Conservation (phyloP, 2,329 filamentous ascomycete genomes). For the Didymella arachidicola region DNA sequence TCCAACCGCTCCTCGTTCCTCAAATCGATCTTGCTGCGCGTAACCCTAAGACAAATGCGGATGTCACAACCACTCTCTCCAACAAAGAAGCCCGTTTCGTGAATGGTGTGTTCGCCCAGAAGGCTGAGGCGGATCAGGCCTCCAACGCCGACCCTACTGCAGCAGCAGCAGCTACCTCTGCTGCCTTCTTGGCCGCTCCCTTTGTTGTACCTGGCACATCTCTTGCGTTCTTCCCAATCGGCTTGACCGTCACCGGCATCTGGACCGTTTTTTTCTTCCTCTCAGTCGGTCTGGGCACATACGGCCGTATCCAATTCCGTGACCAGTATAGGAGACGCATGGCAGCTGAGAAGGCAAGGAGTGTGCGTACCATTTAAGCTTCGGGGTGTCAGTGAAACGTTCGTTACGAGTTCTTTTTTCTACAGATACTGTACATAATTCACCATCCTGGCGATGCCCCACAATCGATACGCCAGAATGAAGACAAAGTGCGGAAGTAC, state of each 20-base stretch:
- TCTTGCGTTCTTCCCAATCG: slow-evolving; percentile 74
- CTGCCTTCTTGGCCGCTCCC: slow-evolving; percentile 54
- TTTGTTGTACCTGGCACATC: slow-evolving; percentile 75
- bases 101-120: slow-evolving; percentile 71
- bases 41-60: slow-evolving; percentile 56
- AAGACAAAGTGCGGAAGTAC: not conserved
- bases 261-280: slow-evolving; percentile 67
- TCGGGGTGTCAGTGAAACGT: not conserved
- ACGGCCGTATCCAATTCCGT: slow-evolving; percentile 70
- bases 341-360: slow-evolving; percentile 49
- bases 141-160: slow-evolving; percentile 57
- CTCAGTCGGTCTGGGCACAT: slow-evolving; percentile 68
- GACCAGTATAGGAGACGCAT: slow-evolving; percentile 67
- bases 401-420: slow-evolving; percentile 13
- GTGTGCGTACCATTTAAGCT: slow-evolving; percentile 48
- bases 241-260: slow-evolving; percentile 69
- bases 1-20: slow-evolving; percentile 72
- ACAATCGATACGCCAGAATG: not conserved
- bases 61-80: slow-evolving; percentile 70
- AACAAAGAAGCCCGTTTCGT: slow-evolving; percentile 76
- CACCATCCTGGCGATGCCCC: slow-evolving; percentile 21
- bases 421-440: slow-evolving; percentile 33
- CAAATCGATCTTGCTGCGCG: slow-evolving; percentile 70
- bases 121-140: slow-evolving; percentile 56
- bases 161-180: slow-evolving; percentile 49